Conservation (phyloP, 2,329 filamentous ascomycete species). For the Colletotrichum karsti region DNA sequence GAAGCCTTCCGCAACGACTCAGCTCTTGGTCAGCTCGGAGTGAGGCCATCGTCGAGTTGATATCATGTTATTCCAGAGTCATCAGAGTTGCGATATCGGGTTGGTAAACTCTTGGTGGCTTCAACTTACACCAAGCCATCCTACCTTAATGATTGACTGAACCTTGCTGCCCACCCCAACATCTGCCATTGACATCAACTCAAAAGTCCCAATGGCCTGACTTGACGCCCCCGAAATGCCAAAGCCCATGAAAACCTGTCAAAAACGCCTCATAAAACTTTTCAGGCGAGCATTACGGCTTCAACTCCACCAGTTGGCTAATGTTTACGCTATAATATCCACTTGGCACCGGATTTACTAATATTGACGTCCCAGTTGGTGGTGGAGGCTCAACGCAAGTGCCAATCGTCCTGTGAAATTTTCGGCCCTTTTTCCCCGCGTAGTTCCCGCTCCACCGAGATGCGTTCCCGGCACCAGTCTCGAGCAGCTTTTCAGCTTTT, state of each 20-base stretch:
- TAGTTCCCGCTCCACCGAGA: slow-evolving; percentile 6
- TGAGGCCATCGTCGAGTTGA: not conserved
- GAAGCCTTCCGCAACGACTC: slow-evolving; percentile 14
- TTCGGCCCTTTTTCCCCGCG: slow-evolving; percentile 26
- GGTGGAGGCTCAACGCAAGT: not conserved
- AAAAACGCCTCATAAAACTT: slow-evolving; percentile 20
- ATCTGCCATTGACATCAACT: not conserved
- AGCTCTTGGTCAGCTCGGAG: not conserved
- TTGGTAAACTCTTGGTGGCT: not conserved
- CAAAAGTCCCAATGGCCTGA: not conserved
- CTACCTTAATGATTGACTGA: not conserved
- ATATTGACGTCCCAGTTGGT: slow-evolving; percentile 13
- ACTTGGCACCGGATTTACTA: slow-evolving; percentile 13
- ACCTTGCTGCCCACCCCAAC: not conserved
- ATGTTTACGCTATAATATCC: slow-evolving; percentile 25
- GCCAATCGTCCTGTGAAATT: not conserved
- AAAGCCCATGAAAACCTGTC: not conserved
- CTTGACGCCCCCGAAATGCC: not conserved
- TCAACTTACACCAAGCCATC: not conserved
- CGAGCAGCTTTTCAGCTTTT: not conserved
- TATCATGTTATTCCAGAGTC: not conserved
- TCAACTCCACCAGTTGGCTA: slow-evolving; percentile 23
- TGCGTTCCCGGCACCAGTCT: not conserved
- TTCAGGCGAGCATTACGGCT: slow-evolving; percentile 6
- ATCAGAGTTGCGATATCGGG: not conserved